phyloP scores from a whole-genome alignment of 495 filamentous ascomycete genomes.

The Alectoria sarmentosa region DNA sequence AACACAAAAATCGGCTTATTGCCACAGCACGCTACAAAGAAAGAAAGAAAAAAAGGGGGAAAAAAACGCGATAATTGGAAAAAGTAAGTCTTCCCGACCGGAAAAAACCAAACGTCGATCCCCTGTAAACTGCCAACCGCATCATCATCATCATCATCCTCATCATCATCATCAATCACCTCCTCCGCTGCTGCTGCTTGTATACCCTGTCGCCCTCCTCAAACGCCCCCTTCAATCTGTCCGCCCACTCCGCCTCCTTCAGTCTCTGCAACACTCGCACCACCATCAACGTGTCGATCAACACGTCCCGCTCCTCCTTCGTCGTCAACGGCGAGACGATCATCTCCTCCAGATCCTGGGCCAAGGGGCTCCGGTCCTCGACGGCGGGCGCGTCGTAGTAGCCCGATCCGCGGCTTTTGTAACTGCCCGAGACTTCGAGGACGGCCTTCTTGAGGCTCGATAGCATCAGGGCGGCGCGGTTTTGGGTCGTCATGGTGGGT shows the following conservation, averaged over 20 bases:
- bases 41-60: no score
- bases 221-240: neutral
- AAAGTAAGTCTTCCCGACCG: no score
- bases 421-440: neutral
- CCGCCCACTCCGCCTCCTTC: neutral
- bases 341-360: slow-evolving; percentile 2
- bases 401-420: neutral
- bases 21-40: no score
- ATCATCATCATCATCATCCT: no score
- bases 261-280: neutral
- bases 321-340: neutral
- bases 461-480: neutral
- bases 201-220: neutral
- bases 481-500: neutral
- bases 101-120: no score
- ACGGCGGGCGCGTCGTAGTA: slow-evolving; percentile 2
- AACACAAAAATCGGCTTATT: no score
- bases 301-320: neutral
- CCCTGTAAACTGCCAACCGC: neutral
- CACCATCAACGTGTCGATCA: slow-evolving; percentile 2
- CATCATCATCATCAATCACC: neutral
- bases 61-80: no score
- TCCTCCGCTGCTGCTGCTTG: neutral
- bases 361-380: neutral
- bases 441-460: neutral